phyloP scores from a whole-genome alignment of 768 basidiomycete genomes.

The Leccinellum rugosiceps region DNA sequence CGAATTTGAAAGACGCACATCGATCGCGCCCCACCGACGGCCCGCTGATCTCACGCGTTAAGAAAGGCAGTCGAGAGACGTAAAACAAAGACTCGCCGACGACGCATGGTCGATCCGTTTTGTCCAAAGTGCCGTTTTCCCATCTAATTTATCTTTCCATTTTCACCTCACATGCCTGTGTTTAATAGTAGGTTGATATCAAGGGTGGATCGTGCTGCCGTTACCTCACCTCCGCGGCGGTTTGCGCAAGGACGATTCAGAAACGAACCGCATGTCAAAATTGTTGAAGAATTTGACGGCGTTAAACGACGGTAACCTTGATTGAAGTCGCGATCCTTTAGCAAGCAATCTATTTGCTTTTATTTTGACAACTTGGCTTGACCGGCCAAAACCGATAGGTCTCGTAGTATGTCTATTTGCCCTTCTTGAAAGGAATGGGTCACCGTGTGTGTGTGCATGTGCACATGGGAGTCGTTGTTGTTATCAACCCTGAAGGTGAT shows the following conservation, averaged over 20 bases:
- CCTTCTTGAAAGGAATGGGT: neutral
- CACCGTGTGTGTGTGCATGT: neutral
- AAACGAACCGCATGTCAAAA: neutral
- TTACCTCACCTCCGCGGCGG: neutral
- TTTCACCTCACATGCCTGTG: neutral
- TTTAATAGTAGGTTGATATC: neutral
- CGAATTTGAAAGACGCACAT: slow-evolving; percentile 12
- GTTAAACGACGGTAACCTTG: neutral
- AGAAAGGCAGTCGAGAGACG: neutral
- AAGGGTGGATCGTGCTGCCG: neutral
- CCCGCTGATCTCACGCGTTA: slow-evolving; percentile 1
- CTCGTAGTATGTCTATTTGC: neutral
- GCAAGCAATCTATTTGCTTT: neutral
- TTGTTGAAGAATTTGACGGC: neutral
- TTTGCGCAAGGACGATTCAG: no score
- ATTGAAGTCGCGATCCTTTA: neutral
- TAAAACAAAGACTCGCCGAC: slow-evolving; percentile 17
- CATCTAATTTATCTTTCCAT: neutral
- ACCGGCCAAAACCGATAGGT: neutral
- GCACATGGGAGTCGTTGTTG: neutral
- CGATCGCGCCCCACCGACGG: neutral
- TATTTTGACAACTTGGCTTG: neutral
- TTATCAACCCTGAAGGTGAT: slow-evolving; percentile 4
- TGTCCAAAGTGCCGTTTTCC: neutral
- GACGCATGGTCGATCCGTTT: slow-evolving; percentile 16